phyloP scores from a whole-genome alignment of 2,329 filamentous ascomycete species.

The Colletotrichum sp. region DNA sequence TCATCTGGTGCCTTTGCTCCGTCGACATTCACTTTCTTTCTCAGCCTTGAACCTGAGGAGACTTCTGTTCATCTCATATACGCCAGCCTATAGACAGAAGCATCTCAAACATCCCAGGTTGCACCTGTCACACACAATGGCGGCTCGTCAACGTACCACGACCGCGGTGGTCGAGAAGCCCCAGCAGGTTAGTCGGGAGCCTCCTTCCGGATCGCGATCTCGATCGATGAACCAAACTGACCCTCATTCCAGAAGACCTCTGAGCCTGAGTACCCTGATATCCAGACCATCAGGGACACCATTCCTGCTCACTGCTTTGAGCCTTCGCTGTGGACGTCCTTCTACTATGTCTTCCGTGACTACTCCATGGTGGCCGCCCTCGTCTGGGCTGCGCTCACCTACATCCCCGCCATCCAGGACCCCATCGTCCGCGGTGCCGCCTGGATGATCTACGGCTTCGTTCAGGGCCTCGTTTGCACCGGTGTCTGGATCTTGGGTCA shows the following conservation, averaged over 20 bases:
- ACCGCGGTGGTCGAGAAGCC: slow-evolving; percentile 21
- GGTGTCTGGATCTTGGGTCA: slow-evolving; percentile 76
- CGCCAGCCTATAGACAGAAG: neutral
- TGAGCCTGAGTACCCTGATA: slow-evolving; percentile 44
- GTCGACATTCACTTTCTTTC: neutral
- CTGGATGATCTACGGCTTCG: slow-evolving; percentile 66
- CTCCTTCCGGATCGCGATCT: neutral
- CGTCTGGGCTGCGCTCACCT: slow-evolving; percentile 55
- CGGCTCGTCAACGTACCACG: slow-evolving; percentile 13
- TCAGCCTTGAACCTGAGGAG: neutral
- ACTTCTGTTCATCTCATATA: slow-evolving; percentile 10
- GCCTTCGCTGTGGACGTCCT: slow-evolving; percentile 55
- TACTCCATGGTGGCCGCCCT: slow-evolving; percentile 53
- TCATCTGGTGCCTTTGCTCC: neutral
- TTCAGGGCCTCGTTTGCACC: slow-evolving; percentile 70
- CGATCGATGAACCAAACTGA: neutral
- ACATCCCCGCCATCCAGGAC: slow-evolving; percentile 57
- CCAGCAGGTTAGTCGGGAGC: slow-evolving; percentile 9
- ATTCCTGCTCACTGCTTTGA: slow-evolving; percentile 69
- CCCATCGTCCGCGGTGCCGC: slow-evolving; percentile 47
- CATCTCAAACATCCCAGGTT: neutral
- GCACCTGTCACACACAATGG: slow-evolving; percentile 4
- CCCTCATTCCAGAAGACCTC: neutral
- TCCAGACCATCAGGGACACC: slow-evolving; percentile 53
- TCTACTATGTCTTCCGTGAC: slow-evolving; percentile 63